phyloP scores from a whole-genome alignment of 495 filamentous ascomycete species.

The Neohortaea acidophila region DNA sequence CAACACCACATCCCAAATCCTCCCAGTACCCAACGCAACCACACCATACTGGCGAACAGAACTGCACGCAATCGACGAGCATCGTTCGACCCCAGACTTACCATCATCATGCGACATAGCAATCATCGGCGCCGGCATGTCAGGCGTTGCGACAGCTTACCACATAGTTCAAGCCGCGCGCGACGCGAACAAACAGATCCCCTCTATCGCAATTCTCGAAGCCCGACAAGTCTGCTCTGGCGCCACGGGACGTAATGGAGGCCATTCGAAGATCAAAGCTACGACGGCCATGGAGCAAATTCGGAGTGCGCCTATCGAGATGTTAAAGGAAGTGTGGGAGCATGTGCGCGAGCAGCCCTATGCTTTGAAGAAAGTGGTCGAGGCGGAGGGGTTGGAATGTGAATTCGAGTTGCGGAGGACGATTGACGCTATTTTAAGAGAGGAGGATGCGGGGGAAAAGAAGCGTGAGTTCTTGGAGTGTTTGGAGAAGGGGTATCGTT shows the following conservation, averaged over 20 bases:
- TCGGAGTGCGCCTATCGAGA: background rate
- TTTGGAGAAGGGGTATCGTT: background rate
- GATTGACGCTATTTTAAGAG: constrained; percentile 26
- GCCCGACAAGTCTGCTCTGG: constrained; percentile 6
- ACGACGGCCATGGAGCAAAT: background rate
- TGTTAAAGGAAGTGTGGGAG: background rate
- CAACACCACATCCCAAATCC: background rate
- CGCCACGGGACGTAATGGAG: constrained; percentile 12
- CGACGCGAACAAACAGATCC: background rate
- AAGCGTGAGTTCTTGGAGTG: background rate
- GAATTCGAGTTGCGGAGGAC: constrained; percentile 29
- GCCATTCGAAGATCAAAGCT: constrained; percentile 25
- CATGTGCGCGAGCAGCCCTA: background rate
- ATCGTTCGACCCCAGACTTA: constrained; percentile 25
- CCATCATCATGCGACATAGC: constrained; percentile 25
- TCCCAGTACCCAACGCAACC: constrained; percentile 23
- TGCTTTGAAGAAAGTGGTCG: constrained; percentile 8
- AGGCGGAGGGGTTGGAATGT: constrained; percentile 12
- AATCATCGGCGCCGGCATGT: constrained; percentile 28
- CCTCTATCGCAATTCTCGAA: constrained; percentile 2
- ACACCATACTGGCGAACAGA: constrained; percentile 29
- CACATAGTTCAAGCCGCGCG: background rate
- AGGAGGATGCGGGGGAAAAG: constrained; percentile 21
- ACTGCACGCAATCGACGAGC: constrained; percentile 25
- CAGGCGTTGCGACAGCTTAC: constrained; percentile 3